phyloP scores from a whole-genome alignment of 1,284 basidiomycete genomes.

The Rugosomyces carneus region DNA sequence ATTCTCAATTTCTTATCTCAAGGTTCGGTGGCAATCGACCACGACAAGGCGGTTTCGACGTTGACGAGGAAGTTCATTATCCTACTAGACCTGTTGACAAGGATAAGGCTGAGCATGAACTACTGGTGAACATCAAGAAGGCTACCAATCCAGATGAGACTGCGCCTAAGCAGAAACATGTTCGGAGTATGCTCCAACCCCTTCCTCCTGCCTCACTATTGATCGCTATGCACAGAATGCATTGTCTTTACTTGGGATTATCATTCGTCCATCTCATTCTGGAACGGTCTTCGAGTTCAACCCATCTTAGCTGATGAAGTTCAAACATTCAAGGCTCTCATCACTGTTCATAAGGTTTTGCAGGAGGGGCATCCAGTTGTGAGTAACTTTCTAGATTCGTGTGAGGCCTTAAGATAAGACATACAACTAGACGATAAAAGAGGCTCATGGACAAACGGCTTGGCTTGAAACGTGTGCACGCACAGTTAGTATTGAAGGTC shows the following conservation, averaged over 20 bases:
- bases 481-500: conserved; percentile 76
- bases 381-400: conserved; percentile 19
- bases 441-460: conserved; percentile 91
- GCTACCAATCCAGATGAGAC: conserved; percentile 90
- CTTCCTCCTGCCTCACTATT: conserved; percentile 7
- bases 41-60: conserved; percentile 49
- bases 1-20: neutral
- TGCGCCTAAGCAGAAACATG: conserved; percentile 95
- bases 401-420: conserved; percentile 10
- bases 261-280: conserved; percentile 94
- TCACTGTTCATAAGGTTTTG: conserved; percentile 92
- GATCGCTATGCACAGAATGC: conserved; percentile 55
- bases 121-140: conserved; percentile 93
- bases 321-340: conserved; percentile 94
- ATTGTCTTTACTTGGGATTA: conserved; percentile 99
- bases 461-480: conserved; percentile 95
- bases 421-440: conserved; percentile 83
- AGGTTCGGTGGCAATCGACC: conserved; percentile 32
- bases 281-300: conserved; percentile 91
- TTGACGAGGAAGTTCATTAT: conserved; percentile 80
- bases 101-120: conserved; percentile 91
- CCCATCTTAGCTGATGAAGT: conserved; percentile 93
- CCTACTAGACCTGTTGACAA: conserved; percentile 95
- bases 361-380: conserved; percentile 94
- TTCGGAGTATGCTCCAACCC: conserved; percentile 68